Evolutionary conservation across 257 asterid species (phyloP), one percentile per base, ranked within the genome.

Genomic region (Solanum clarkiae): DNA sequence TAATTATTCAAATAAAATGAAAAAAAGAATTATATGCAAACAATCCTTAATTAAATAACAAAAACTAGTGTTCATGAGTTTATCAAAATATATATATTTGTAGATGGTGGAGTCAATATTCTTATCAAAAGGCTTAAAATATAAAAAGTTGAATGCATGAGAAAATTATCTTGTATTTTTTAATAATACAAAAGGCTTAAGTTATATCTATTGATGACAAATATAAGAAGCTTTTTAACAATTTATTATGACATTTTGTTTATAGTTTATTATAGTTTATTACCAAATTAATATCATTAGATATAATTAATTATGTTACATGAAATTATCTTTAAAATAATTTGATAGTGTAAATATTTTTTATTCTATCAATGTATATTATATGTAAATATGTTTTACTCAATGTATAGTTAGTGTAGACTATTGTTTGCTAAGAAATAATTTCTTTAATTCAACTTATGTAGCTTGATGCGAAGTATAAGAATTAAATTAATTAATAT

Each of bases 381-480:
- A 32, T 32, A 4, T 32, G 36, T 32, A 32, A 32, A 32, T 32
- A 32, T 2, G 4, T 32, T 32, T 32, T 32, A 32, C 36, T 32
- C 36, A 32, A 32, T 32, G 36, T 32, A 32, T 32, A 32, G 17
- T 22, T 24, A 63, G 36, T 6, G 24, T 63, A 24, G 6, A 26
- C n/a, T 7, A 1, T 10, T 65, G 29, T 15, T 1, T 5, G 12
- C n/a, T 29, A 15, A 66, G 22, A 66, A 66, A 55, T 17, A 7
- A 8, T 63, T 12, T 0, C 13, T 63, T 12, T 11, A 3, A 24
- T 63, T 63, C 0, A 1, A 12, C 12, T 63, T 63, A 12, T 0
- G 70, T 11, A 8, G 2, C 18, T 62, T 22, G 1, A 10, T 62
- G 11, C 4, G 2, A 1, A 62, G 36, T 22, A 62, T 0, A 0